Evolutionary conservation across 768 basidiomycete species (phyloP), one percentile per base, ranked within the genome.

Genomic region (Leccinellum luteum): DNA sequence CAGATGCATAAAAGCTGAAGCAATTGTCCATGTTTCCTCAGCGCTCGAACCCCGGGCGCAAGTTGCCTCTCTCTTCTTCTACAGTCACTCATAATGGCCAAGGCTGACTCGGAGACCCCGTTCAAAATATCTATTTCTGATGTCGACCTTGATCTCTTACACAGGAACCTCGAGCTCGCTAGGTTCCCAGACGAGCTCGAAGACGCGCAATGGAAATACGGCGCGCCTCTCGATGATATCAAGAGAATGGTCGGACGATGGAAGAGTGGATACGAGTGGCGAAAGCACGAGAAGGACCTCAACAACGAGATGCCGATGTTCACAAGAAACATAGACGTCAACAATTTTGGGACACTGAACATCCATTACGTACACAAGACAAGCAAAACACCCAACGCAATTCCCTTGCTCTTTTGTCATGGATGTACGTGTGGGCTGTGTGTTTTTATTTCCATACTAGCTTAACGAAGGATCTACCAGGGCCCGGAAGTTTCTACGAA

Each of bases 331-430:
- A 76, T 86, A 23, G 67, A 74, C 2, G 76, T 85, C 4, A 78
- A 78, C 12, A 75, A 73, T 3, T 78, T 78, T 55, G 82, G 79
- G 0, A 65, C 71, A 5, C 69, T 85, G 44, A 78, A 80, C 59
- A 77, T 85, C 6, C 85, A 87, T 59, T 86, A 83, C 54, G 76
- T 85, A 13, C 84, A 86, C 65, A 74, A 81, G 68, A 76, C 71
- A 66, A 85, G 84, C 63, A 55, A 59, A 12, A 59, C 73, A 0
- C 59, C 60, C 3, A 67, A 72, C 17, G 83, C 85, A 0, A 81
- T 86, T 31, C 84, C 85, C 2, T 66, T 87, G n/a, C 69, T 86
- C 27, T 86, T 82, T 59, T 76, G 85, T n/a, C 85, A 86, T 56
- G 85, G 85, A 38, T 86, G 85, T 77, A 55, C 38, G 75, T 71